Evolutionary conservation across 208 protist species (phyloP).

Genomic region (Leishmania martiniquensis): DNA sequence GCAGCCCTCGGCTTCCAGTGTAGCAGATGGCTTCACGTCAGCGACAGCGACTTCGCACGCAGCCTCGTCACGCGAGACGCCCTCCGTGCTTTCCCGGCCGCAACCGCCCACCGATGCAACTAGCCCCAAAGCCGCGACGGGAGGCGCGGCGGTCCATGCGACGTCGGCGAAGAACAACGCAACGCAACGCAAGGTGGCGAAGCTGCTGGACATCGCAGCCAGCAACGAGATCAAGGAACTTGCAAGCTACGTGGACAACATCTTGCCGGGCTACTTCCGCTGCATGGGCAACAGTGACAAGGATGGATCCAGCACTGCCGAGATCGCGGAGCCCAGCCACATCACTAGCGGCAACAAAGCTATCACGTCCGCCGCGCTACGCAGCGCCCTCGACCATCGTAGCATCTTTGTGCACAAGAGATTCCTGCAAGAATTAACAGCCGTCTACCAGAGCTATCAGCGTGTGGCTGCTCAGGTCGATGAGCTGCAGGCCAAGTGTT

Average conservation of each 20-base stretch:
- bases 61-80: background rate
- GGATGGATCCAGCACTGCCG: slow-evolving; percentile 7
- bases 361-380: slow-evolving; percentile 36
- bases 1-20: background rate
- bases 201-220: slow-evolving; percentile 64
- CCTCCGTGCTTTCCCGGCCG: background rate
- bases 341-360: background rate
- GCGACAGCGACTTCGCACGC: background rate
- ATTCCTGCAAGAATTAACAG: slow-evolving; percentile 63
- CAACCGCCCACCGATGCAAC: background rate
- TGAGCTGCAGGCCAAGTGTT: slow-evolving; percentile 52
- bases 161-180: slow-evolving; percentile 14
- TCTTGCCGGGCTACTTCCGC: slow-evolving; percentile 49
- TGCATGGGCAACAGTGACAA: slow-evolving; percentile 14
- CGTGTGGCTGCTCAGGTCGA: slow-evolving; percentile 49
- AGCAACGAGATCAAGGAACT: slow-evolving; percentile 66
- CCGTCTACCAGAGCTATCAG: slow-evolving; percentile 62
- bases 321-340: background rate
- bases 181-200: slow-evolving; percentile 33
- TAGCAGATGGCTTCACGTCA: background rate
- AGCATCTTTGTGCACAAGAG: slow-evolving; percentile 57
- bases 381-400: slow-evolving; percentile 58
- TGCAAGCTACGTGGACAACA: slow-evolving; percentile 62
- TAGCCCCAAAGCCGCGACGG: background rate
- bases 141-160: background rate